Conservation (phyloP, 2,329 filamentous ascomycete species). For the Ophiostoma pallidulum region DNA sequence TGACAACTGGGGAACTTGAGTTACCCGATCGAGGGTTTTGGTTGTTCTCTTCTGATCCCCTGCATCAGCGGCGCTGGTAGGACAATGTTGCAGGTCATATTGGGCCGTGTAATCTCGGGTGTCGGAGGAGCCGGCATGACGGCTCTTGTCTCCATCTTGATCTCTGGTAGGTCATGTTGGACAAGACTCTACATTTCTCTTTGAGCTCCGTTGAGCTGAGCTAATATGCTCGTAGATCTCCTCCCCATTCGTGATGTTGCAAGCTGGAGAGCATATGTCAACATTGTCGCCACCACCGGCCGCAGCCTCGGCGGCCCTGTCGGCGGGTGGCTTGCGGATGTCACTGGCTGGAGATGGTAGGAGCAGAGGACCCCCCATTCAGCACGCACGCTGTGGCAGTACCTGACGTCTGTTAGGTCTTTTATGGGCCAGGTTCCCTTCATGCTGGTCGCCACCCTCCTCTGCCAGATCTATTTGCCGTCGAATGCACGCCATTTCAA, state of each 20-base stretch:
- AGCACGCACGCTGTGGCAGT: no score
- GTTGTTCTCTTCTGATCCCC: no score
- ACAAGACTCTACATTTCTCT: no score
- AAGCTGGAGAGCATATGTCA: conserved; percentile 44
- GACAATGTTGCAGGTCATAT: conserved; percentile 38
- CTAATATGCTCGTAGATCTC: no score
- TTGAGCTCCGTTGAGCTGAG: no score
- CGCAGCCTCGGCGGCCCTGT: conserved; percentile 44
- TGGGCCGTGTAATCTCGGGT: conserved; percentile 43
- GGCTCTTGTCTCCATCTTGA: conserved; percentile 40
- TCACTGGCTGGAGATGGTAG: conserved; percentile 57
- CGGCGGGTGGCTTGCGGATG: conserved; percentile 52
- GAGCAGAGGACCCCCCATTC: no score
- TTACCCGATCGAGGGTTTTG: no score
- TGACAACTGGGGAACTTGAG: no score
- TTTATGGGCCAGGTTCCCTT: conserved; percentile 50
- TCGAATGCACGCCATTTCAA: conserved; percentile 14
- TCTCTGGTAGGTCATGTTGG: conserved; percentile 36
- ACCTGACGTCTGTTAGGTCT: conserved; percentile 33
- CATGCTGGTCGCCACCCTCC: conserved; percentile 38
- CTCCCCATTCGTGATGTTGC: conserved; percentile 44
- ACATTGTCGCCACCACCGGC: conserved; percentile 41
- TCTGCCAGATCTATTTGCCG: conserved; percentile 29
- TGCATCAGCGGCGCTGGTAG: conserved; percentile 31
- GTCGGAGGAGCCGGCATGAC: conserved; percentile 42